A percentile compares a stretch with the other conserved stretches of the same genome.
Evolutionary conservation across 1,284 basidiomycete genomes (phyloP).

Genomic region (Trametes versicolor): DNA sequence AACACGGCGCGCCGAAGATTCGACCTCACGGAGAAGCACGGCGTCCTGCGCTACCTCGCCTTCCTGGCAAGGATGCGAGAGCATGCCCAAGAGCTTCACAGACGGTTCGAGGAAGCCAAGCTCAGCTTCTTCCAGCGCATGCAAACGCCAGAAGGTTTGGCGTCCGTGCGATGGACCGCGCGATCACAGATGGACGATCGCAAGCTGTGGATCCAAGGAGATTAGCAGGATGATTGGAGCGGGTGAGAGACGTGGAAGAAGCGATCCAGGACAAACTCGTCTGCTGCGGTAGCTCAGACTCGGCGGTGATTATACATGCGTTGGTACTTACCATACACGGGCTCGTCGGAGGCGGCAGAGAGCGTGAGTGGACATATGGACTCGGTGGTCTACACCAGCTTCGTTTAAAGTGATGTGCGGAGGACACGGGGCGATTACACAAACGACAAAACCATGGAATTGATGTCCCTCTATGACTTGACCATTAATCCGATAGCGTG

Average conservation of each 20-base stretch:
- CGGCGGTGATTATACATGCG: background rate
- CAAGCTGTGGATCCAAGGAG: background rate
- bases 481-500: no score
- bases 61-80: background rate
- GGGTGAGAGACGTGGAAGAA: background rate
- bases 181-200: slow-evolving; percentile 14
- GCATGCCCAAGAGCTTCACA: background rate
- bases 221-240: background rate
- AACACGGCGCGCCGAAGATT: background rate
- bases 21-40: background rate
- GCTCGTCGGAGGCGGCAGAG: background rate
- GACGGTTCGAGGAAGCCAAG: background rate
- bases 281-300: no score
- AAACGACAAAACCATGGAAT: no score
- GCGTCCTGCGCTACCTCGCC: background rate
- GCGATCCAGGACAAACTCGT: no score
- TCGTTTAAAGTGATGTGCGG: no score
- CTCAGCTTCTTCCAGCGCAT: background rate
- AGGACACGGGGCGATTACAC: no score
- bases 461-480: no score
- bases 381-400: no score
- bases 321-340: no score
- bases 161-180: slow-evolving; percentile 9
- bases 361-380: no score
- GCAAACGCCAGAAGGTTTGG: slow-evolving; percentile 1